Evolutionary conservation across 192 early-diverging fungal species (phyloP), one percentile per base, ranked within the genome.

Genomic region (Coemansia sp.): DNA sequence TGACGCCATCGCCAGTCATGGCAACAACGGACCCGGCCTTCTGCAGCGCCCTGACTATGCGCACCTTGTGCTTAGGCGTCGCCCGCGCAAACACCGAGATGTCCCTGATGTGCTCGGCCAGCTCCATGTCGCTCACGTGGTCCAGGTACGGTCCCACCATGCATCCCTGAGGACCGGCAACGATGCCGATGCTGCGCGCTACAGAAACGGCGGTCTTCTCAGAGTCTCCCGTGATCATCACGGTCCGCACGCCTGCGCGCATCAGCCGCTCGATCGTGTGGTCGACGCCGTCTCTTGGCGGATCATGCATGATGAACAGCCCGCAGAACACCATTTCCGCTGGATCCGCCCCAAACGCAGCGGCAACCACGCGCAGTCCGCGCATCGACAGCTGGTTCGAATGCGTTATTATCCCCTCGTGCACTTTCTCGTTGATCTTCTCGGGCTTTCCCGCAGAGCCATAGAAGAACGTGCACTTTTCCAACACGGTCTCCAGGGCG

Each of bases 201-300:
- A 99, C 96, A 3, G 94, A 89, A 17, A 89, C 69, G 0, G 96
- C 96, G 0, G 96, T 99, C 13, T 86, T 92, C 62, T 89, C 92
- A 23, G 93, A 91, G 75, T 99, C 97, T 60, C 97, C 97, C 0
- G 97, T 99, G 35, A 99, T 95, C 95, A 99, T 98, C n/a, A 96
- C 84, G 2, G 95, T 85, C 66, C 90, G 88, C 15, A 99, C 93
- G 29, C 93, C 93, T 49, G 92, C 90, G 15, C 83, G 63, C 56
- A 89, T 77, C 46, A 96, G 74, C 38, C 78, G 80, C 15, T 80
- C 67, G n/a, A 97, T 90, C 4, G 94, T 88, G 11, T 85, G 80
- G n/a, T 81, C 83, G 15, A 94, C 90, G 33, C 88, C 89, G 11
- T 81, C 87, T 35, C 97, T 75, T 20, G 95, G 95, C 23, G 97